Evolutionary conservation across 345 rosid genomes (phyloP).

Genomic region (Melaleuca quinquenervia): DNA sequence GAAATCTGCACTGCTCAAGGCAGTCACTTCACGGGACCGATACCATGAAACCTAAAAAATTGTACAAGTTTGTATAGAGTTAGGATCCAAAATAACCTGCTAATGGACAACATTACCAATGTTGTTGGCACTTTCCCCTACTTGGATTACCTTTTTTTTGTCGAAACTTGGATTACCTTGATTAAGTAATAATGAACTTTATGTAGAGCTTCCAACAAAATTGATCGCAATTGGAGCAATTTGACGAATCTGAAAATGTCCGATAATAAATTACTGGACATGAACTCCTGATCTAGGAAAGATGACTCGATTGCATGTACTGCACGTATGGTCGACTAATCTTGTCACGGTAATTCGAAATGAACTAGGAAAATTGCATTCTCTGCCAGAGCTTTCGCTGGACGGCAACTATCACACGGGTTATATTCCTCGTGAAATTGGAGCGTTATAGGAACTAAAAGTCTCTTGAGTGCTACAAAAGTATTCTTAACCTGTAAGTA

Average conservation of each 20-base stretch:
- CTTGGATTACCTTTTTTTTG: background rate
- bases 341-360: background rate
- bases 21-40: slow-evolving; percentile 1
- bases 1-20: rapidly evolving
- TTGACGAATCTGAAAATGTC: slow-evolving; percentile 1
- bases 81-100: background rate
- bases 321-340: slow-evolving; percentile 1
- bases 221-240: background rate
- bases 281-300: background rate
- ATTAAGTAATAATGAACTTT: background rate
- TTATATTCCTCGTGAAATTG: background rate
- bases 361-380: background rate
- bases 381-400: background rate
- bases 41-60: slow-evolving; percentile 6
- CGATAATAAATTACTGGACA: background rate
- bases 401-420: background rate
- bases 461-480: background rate
- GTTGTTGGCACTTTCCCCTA: slow-evolving; percentile 1
- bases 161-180: background rate
- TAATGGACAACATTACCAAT: background rate
- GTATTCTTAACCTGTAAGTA: background rate
- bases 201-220: background rate
- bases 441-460: background rate
- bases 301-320: background rate
- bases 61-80: slow-evolving; percentile 1